Conservation (phyloP, 2,329 filamentous ascomycete species). For the Byssochlamys sp. region DNA sequence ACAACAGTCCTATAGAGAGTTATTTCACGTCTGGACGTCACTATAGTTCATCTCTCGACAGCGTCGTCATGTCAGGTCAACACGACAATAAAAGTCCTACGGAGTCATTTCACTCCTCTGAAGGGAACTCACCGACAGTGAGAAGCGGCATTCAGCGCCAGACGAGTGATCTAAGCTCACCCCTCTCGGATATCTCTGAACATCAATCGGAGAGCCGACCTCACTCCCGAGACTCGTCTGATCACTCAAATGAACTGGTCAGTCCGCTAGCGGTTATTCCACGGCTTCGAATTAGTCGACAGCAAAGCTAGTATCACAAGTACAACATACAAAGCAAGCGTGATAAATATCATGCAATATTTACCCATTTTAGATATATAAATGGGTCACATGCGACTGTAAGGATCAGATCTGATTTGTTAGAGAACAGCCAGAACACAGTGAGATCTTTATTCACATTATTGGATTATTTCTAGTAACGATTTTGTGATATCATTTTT, state of each 20-base stretch:
- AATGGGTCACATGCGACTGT: neutral
- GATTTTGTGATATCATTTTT: no score
- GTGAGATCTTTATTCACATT: no score
- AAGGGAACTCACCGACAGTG: neutral
- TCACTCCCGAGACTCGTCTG: neutral
- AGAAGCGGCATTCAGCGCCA: neutral
- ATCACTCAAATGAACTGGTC: neutral
- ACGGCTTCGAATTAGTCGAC: neutral
- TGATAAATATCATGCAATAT: neutral
- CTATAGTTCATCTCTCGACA: neutral
- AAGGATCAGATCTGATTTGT: neutral
- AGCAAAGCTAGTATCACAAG: neutral
- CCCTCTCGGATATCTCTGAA: neutral
- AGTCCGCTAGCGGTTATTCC: neutral
- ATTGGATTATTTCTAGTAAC: no score
- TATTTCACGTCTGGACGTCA: neutral
- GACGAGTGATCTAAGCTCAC: neutral
- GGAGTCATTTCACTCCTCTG: neutral
- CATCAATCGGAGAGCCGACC: neutral
- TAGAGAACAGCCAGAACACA: neutral
- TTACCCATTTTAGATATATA: no score
- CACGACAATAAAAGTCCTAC: neutral
- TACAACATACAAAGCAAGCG: neutral
- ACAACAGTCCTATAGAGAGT: neutral
- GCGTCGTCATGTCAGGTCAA: neutral